phyloP scores from a whole-genome alignment of 2,329 filamentous ascomycete genomes.

The Scedosporium minutisporum region DNA sequence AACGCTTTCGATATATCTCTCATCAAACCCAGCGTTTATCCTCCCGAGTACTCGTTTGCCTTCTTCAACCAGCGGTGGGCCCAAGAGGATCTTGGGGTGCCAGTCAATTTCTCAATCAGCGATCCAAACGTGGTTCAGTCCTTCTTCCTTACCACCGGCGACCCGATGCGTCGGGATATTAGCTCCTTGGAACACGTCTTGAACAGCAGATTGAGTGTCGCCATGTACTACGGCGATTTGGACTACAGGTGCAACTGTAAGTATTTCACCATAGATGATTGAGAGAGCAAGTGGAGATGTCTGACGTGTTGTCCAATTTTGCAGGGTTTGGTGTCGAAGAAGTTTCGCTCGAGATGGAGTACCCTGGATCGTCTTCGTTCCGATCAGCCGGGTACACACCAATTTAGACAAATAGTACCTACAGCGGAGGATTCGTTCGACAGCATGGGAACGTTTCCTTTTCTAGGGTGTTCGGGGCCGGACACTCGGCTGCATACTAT shows the following conservation, averaged over 20 bases:
- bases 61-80: conserved; percentile 55
- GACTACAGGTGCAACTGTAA: conserved; percentile 56
- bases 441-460: conserved; percentile 69
- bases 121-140: conserved; percentile 33
- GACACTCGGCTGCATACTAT: conserved; percentile 52
- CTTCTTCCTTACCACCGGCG: conserved; percentile 54
- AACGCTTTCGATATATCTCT: conserved; percentile 53
- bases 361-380: conserved; percentile 28
- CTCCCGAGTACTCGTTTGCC: conserved; percentile 48
- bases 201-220: conserved; percentile 54
- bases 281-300: neutral
- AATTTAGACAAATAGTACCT: conserved; percentile 57
- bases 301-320: neutral
- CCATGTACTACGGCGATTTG: conserved; percentile 59
- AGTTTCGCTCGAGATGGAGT: conserved; percentile 38
- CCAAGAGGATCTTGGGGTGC: conserved; percentile 51
- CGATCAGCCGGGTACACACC: conserved; percentile 57
- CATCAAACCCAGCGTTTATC: conserved; percentile 49
- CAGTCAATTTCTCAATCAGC: conserved; percentile 46
- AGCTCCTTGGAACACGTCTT: conserved; percentile 47
- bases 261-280: conserved; percentile 14
- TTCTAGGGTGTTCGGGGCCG: conserved; percentile 55
- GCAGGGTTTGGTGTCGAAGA: neutral
- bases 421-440: conserved; percentile 62
- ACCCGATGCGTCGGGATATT: conserved; percentile 31